A percentile compares a stretch with the other conserved stretches of the same genome.
Conservation (phyloP, 495 filamentous ascomycete species). For the Xylaria scruposa region DNA sequence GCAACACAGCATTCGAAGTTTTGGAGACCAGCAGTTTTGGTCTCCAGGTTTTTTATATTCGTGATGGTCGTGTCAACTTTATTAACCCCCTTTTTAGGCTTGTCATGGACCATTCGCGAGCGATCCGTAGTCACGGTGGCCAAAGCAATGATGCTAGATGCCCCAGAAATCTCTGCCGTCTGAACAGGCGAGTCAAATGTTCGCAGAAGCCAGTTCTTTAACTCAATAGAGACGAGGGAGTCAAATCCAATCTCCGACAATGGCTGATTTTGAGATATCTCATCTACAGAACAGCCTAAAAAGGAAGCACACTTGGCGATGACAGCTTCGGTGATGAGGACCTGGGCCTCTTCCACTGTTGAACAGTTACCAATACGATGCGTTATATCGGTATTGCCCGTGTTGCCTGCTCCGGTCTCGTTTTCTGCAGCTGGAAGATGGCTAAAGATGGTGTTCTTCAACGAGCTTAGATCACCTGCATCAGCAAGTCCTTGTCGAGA, state of each 20-base stretch:
- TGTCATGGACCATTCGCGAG: slow-evolving; percentile 27
- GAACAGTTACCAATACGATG: neutral
- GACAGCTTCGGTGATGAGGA: slow-evolving; percentile 23
- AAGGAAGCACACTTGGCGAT: slow-evolving; percentile 21
- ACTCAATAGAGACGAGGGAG: slow-evolving; percentile 29
- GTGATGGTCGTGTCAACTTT: neutral
- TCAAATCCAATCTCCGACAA: slow-evolving; percentile 26
- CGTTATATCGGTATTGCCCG: neutral
- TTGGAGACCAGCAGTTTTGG: neutral
- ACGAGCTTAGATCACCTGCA: slow-evolving; percentile 6
- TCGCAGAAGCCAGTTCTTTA: slow-evolving; percentile 29
- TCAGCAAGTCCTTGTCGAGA: slow-evolving; percentile 17
- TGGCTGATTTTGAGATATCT: slow-evolving; percentile 21
- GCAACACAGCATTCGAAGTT: slow-evolving; percentile 15
- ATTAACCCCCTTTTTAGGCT: neutral
- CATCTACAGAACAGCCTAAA: slow-evolving; percentile 21
- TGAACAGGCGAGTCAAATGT: slow-evolving; percentile 31
- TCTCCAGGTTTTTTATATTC: neutral
- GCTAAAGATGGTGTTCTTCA: slow-evolving; percentile 22
- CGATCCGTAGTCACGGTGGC: slow-evolving; percentile 20
- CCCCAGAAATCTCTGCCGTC: slow-evolving; percentile 30
- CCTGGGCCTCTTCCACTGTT: slow-evolving; percentile 19
- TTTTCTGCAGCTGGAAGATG: slow-evolving; percentile 16
- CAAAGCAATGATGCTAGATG: slow-evolving; percentile 30
- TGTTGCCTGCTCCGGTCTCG: neutral